These are phyloP conservation scores for Passalora sequoiae DNA, from an alignment of 2,329 filamentous ascomycete genomes.

Conservation along the genomic window DNA sequence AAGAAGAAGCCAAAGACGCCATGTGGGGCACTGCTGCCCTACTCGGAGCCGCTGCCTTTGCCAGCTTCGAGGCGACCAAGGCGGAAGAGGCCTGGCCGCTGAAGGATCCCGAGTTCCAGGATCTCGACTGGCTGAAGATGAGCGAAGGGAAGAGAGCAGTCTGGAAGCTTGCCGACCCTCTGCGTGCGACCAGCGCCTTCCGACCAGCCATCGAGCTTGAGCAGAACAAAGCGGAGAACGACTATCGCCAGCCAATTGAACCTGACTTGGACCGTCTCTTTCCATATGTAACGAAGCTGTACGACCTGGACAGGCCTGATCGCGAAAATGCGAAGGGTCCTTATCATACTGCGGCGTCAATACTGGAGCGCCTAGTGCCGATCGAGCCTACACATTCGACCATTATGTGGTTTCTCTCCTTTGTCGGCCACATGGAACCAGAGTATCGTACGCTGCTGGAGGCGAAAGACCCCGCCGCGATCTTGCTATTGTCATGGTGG, in stretches of 20 bases:
- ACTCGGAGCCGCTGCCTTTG: slow-evolving; percentile 45
- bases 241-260: slow-evolving; percentile 3
- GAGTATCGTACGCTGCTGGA: slow-evolving; percentile 45
- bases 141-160: slow-evolving; percentile 53
- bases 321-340: slow-evolving; percentile 16
- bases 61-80: slow-evolving; percentile 40
- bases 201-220: slow-evolving; percentile 25
- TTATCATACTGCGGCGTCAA: slow-evolving; percentile 31
- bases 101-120: slow-evolving; percentile 37
- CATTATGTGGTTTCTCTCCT: slow-evolving; percentile 44
- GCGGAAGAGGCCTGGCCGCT: slow-evolving; percentile 55
- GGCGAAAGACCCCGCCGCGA: slow-evolving; percentile 48
- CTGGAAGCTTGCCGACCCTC: slow-evolving; percentile 49
- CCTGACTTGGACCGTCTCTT: slow-evolving; percentile 19
- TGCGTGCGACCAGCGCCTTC: slow-evolving; percentile 48
- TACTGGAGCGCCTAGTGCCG: slow-evolving; percentile 38
- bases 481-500: slow-evolving; percentile 56
- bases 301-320: slow-evolving; percentile 24
- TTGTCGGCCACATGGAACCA: slow-evolving; percentile 44
- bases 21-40: slow-evolving; percentile 46
- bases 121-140: slow-evolving; percentile 57
- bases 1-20: slow-evolving; percentile 42
- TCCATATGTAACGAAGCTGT: slow-evolving; percentile 18
- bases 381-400: slow-evolving; percentile 38
- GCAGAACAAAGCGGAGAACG: slow-evolving; percentile 7